Conservation (phyloP, 2,329 filamentous ascomycete genomes). For the Neofusicoccum sp. region DNA sequence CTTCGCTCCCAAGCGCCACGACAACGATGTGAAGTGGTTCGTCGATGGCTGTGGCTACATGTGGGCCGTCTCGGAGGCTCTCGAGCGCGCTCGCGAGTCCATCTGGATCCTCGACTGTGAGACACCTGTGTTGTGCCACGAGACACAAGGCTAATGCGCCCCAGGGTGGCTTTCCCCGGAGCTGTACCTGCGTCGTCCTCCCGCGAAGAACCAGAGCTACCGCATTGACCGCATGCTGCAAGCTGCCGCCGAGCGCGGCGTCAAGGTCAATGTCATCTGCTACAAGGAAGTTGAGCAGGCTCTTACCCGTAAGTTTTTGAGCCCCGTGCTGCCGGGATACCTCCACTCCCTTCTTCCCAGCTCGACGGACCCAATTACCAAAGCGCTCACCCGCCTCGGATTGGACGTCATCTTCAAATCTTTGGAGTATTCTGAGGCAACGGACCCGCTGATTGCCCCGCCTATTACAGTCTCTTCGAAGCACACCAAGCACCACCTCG, state of each 20-base stretch:
- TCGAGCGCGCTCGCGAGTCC: conserved; percentile 72
- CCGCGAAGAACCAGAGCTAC: conserved; percentile 77
- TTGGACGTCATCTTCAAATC: conserved; percentile 46
- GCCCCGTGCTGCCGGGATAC: conserved; percentile 43
- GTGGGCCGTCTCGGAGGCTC: conserved; percentile 75
- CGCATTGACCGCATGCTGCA: conserved; percentile 80
- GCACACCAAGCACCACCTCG: conserved; percentile 78
- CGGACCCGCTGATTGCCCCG: conserved; percentile 44
- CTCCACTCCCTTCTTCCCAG: conserved; percentile 44
- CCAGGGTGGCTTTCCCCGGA: conserved; percentile 81
- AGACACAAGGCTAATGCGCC: conserved; percentile 9
- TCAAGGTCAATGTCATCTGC: conserved; percentile 80
- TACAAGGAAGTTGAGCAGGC: conserved; percentile 84
- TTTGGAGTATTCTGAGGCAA: conserved; percentile 45
- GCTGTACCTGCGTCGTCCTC: conserved; percentile 80
- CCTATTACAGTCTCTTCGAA: conserved; percentile 57
- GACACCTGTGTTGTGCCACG: conserved; percentile 4
- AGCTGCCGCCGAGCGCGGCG: conserved; percentile 78
- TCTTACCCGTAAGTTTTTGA: conserved; percentile 65
- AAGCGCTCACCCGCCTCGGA: conserved; percentile 40
- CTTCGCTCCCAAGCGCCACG: conserved; percentile 71
- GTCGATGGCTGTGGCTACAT: conserved; percentile 83
- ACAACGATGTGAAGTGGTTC: conserved; percentile 80
- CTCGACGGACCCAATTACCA: conserved; percentile 42
- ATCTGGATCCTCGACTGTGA: conserved; percentile 80